These are phyloP conservation scores for Phialophora verrucosa DNA, from an alignment of 2,329 filamentous ascomycete genomes.

Conservation along the genomic window DNA sequence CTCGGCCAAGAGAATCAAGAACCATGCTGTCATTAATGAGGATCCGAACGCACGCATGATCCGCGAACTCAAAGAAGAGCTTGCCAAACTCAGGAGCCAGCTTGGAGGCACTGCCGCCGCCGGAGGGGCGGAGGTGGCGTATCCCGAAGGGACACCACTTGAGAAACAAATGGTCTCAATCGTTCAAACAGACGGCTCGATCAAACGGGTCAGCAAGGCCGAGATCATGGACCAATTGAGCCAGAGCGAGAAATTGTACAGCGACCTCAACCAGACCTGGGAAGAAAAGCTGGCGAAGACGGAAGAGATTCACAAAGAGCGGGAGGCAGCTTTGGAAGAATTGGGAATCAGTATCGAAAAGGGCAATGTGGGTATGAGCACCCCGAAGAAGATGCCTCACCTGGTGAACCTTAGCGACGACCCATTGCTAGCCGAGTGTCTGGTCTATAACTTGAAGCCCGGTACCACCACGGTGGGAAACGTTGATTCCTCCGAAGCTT, in stretches of 20 bases:
- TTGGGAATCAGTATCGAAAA: constrained; percentile 99
- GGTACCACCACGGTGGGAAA: constrained; percentile 94
- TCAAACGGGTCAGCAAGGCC: constrained; percentile 97
- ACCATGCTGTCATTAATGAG: constrained; percentile 98
- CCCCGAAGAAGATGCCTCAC: constrained; percentile 99
- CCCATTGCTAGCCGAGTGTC: constrained; percentile 88
- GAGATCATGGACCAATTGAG: constrained; percentile 96
- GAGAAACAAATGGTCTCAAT: constrained; percentile 98
- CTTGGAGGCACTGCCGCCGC: constrained; percentile 63
- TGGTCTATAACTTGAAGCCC: constrained; percentile 97
- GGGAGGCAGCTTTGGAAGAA: constrained; percentile 92
- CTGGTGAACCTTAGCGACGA: constrained; percentile 96
- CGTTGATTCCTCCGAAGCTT: constrained; percentile 79
- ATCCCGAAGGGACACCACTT: constrained; percentile 87
- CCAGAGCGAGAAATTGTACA: constrained; percentile 94
- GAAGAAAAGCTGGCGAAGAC: constrained; percentile 95
- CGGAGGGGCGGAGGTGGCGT: constrained; percentile 72
- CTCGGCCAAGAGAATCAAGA: constrained; percentile 99
- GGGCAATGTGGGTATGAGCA: constrained; percentile 91
- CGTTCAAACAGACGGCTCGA: constrained; percentile 77
- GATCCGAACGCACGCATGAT: constrained; percentile 99
- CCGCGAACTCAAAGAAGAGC: constrained; percentile 92
- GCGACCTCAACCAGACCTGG: constrained; percentile 98
- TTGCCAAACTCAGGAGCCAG: constrained; percentile 84
- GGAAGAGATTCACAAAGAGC: constrained; percentile 95